Evolutionary conservation across 2,329 filamentous ascomycete genomes (phyloP).

Genomic region (Alternaria gansuensis): DNA sequence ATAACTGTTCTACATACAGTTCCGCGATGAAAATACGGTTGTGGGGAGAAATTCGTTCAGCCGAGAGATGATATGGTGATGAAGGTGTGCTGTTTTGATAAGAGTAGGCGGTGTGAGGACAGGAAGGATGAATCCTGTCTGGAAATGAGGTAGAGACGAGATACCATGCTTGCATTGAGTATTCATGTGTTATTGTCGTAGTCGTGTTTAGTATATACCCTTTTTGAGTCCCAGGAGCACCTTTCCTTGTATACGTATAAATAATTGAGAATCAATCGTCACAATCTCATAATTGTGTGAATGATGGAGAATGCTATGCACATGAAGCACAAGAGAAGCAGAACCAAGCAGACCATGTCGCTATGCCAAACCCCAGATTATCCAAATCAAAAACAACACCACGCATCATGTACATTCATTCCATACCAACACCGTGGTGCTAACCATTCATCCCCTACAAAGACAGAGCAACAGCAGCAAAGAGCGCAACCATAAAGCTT

Average conservation of each 20-base stretch:
- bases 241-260: not conserved
- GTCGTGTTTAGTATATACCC: not conserved
- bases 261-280: not conserved
- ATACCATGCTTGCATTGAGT: not conserved
- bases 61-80: not conserved
- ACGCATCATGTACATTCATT: slow-evolving; percentile 9
- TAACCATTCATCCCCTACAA: slow-evolving; percentile 27
- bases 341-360: slow-evolving; percentile 1
- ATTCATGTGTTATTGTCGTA: not conserved
- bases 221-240: not conserved
- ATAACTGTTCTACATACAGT: too few relatives aligned
- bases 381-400: not conserved
- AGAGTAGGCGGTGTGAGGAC: not conserved
- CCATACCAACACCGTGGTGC: not conserved
- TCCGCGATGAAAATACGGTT: not conserved
- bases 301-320: not conserved
- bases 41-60: not conserved
- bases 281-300: not conserved
- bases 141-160: not conserved
- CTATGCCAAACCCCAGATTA: not conserved
- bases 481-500: slow-evolving; percentile 48
- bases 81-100: not conserved
- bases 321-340: not conserved
- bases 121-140: not conserved
- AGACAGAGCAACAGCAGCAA: slow-evolving; percentile 38